A percentile compares a stretch with the other conserved stretches of the same genome.
Conservation (phyloP, 768 basidiomycete species). For the Xerocomellus dryophilus region DNA sequence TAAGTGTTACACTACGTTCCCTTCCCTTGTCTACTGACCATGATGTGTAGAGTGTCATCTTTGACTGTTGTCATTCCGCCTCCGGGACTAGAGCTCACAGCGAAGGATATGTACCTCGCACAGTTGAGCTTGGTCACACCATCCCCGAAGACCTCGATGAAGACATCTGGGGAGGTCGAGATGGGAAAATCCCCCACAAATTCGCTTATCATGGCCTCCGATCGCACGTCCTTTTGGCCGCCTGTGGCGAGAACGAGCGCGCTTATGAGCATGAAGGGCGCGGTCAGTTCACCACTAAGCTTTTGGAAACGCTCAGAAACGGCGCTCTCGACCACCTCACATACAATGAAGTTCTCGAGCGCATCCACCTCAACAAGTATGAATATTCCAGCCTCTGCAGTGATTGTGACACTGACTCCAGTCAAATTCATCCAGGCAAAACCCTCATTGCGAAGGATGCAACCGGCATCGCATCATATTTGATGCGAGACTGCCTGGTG, state of each 20-base stretch:
- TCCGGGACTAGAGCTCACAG: conserved; percentile 31
- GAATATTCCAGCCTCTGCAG: neutral
- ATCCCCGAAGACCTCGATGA: conserved; percentile 24
- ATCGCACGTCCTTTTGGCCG: conserved; percentile 42
- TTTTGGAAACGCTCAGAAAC: conserved; percentile 15
- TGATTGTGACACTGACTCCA: neutral
- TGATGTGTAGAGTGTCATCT: conserved; percentile 38
- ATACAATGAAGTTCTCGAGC: conserved; percentile 22
- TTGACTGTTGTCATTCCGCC: conserved; percentile 47
- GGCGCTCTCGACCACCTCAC: conserved; percentile 18
- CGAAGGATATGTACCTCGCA: conserved; percentile 2
- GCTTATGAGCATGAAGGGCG: conserved; percentile 27
- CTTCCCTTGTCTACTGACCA: neutral
- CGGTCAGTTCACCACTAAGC: conserved; percentile 27
- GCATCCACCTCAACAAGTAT: conserved; percentile 14
- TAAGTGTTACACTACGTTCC: conserved; percentile 15
- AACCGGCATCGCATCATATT: conserved; percentile 26
- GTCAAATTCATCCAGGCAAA: conserved; percentile 16
- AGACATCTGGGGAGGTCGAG: conserved; percentile 19
- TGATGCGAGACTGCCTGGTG: conserved; percentile 15
- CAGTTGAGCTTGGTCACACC: neutral
- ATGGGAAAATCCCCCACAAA: conserved; percentile 12
- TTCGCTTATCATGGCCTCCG: conserved; percentile 30
- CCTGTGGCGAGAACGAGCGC: conserved; percentile 36
- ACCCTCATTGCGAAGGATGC: conserved; percentile 30